These are phyloP conservation scores for Pythium scleroteichum DNA, from an alignment of 352 stramenopile genomes.

Conservation along the genomic window DNA sequence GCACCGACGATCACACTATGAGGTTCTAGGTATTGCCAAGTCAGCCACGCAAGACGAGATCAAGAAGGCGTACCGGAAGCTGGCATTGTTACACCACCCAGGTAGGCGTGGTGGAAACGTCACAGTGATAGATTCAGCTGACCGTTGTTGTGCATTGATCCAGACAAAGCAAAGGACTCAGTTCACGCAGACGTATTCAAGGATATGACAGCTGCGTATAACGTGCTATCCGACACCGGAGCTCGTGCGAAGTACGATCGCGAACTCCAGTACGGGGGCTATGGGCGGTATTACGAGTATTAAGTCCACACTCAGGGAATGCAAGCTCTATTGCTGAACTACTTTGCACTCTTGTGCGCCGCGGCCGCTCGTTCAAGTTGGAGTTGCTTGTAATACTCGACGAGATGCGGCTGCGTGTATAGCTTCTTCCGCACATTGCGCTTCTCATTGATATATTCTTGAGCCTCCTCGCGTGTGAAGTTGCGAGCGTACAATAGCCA, in stretches of 20 bases:
- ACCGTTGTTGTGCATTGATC: neutral
- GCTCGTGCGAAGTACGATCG: conserved; percentile 71
- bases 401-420: conserved; percentile 87
- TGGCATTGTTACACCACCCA: conserved; percentile 87
- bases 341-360: neutral
- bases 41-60: conserved; percentile 66
- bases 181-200: conserved; percentile 78
- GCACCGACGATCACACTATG: conserved; percentile 64
- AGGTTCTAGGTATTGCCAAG: conserved; percentile 71
- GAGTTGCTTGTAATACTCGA: conserved; percentile 72
- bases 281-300: conserved; percentile 50
- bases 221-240: conserved; percentile 67
- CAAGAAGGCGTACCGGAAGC: conserved; percentile 89
- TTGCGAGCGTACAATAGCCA: conserved; percentile 84
- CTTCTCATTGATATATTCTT: conserved; percentile 88
- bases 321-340: neutral
- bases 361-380: conserved; percentile 13
- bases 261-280: conserved; percentile 62
- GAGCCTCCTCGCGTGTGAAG: conserved; percentile 77
- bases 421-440: conserved; percentile 89
- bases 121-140: too few species aligned
- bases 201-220: conserved; percentile 85
- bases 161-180: conserved; percentile 75
- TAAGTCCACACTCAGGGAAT: conserved; percentile 1
- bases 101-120: conserved; percentile 34